Conservation (phyloP, 2,329 filamentous ascomycete genomes). For the Sarocladium oryzae region DNA sequence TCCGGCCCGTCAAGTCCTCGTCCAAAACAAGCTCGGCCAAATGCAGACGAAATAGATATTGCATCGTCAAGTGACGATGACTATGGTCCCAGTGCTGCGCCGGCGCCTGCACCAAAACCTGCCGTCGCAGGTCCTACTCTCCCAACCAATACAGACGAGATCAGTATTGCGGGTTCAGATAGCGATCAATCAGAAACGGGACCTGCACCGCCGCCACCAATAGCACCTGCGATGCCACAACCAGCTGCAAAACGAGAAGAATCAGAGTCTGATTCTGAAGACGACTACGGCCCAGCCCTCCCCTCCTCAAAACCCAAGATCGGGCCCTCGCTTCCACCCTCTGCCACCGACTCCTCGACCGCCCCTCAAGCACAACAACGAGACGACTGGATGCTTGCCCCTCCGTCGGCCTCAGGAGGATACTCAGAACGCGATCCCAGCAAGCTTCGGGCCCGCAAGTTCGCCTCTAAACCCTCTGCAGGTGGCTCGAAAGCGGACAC, state of each 20-base stretch:
- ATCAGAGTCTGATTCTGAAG: slow-evolving; percentile 29
- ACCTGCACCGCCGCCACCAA: slow-evolving; percentile 30
- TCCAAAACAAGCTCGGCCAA: slow-evolving; percentile 35
- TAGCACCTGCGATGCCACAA: slow-evolving; percentile 30
- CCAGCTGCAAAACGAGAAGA: slow-evolving; percentile 15
- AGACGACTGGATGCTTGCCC: slow-evolving; percentile 80
- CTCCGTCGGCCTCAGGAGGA: slow-evolving; percentile 47
- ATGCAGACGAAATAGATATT: slow-evolving; percentile 42
- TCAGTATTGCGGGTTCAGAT: slow-evolving; percentile 31
- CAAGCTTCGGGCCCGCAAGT: slow-evolving; percentile 74
- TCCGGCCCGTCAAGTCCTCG: slow-evolving; percentile 28
- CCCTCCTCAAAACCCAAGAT: slow-evolving; percentile 40
- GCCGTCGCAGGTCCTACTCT: slow-evolving; percentile 18
- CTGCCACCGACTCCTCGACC: slow-evolving; percentile 31
- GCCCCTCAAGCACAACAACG: slow-evolving; percentile 39
- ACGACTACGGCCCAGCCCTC: slow-evolving; percentile 55
- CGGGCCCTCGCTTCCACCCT: slow-evolving; percentile 27
- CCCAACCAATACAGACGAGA: slow-evolving; percentile 33
- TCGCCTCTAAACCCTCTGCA: slow-evolving; percentile 54
- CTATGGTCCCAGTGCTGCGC: slow-evolving; percentile 32
- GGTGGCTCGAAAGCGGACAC: slow-evolving; percentile 15
- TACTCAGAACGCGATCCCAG: slow-evolving; percentile 69
- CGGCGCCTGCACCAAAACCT: slow-evolving; percentile 14
- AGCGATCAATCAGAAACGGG: slow-evolving; percentile 22
- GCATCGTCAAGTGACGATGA: slow-evolving; percentile 33